Base-by-base conservation (phyloP, 495 filamentous ascomycete species). In the Astrocystis sublimbata region DNA sequence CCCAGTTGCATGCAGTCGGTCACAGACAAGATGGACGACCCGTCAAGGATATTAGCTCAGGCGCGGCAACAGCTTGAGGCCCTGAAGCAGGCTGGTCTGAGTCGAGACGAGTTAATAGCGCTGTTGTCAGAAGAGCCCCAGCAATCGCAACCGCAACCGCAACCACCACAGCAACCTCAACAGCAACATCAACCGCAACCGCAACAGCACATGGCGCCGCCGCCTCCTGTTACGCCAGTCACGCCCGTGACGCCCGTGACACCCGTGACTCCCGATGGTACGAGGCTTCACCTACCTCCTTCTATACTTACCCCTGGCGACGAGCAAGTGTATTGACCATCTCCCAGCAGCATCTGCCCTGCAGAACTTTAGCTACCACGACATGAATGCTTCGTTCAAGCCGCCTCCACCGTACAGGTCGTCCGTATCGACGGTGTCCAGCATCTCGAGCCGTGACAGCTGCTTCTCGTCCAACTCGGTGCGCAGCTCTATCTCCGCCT, bases 391-490 rank as follows among this genome's bases (percentile, higher is more conserved):
- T 51, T 55, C 63, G 6, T 70, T 61, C 35, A 52, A 28, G 41
- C 68, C 65, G 28, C 64, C 63, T 15, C 63, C 55, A 5, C 58
- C 30, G 40, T 75, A 62, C 72, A 66, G 73, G 61, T 74, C 68
- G n/a, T 78, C 73, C 8, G 70, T 77, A 60, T 78, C 77, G 1
- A 79, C 78, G 41, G 72, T 77, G 68, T 79, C 77, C 6, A 79
- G 75, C 17, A 76, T 71, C 21, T 75, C 76, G 31, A 68, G 67
- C 35, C 67, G 65, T 38, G 70, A 73, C 17, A 72, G 71, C 47
- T 71, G 69, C 19, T 72, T 73, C 30, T 73, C 73, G 21, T 69
- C 74, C 13, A 62, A 58, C n/a, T 76, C 75, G 28, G 63, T 67
- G 13, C 66, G 74, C 31, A 67, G 76, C 19, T 79, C 79, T 21